phyloP scores from a whole-genome alignment of 108 stramenopile genomes.

The Skeletonema tropicum region DNA sequence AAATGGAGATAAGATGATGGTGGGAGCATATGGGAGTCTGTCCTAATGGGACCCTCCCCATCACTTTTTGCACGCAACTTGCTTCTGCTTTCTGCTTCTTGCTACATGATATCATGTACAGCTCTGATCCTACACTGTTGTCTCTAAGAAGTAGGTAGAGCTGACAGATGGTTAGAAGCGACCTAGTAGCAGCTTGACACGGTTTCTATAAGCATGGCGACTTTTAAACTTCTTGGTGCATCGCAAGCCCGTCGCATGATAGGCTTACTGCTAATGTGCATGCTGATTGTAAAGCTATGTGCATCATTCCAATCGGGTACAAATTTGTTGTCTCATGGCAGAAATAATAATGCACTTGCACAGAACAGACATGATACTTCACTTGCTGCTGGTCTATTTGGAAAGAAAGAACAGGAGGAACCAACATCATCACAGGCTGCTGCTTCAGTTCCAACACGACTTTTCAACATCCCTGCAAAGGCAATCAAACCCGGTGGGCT shows the following conservation, averaged over 20 bases:
- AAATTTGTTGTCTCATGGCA: neutral
- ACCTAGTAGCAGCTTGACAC: no score
- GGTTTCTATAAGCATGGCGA: no score
- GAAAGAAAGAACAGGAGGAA: slow-evolving; percentile 11
- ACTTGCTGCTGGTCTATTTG: slow-evolving; percentile 20
- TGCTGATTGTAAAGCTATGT: neutral
- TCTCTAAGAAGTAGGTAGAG: no score
- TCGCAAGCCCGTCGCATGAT: neutral
- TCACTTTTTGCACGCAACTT: neutral
- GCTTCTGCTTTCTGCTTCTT: no score
- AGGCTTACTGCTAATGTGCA: neutral
- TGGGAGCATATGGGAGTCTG: no score
- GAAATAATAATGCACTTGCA: neutral
- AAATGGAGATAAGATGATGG: neutral
- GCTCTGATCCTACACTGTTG: no score
- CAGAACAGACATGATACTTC: neutral
- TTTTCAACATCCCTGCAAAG: slow-evolving; percentile 49
- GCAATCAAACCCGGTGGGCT: slow-evolving; percentile 74
- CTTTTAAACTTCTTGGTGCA: no score
- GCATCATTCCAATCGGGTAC: neutral
- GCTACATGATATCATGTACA: no score
- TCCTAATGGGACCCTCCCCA: neutral
- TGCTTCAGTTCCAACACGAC: neutral
- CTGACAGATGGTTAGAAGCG: no score
- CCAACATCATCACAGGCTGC: neutral